Base-by-base conservation (phyloP, 345 rosid species). In the Populus nigra region DNA sequence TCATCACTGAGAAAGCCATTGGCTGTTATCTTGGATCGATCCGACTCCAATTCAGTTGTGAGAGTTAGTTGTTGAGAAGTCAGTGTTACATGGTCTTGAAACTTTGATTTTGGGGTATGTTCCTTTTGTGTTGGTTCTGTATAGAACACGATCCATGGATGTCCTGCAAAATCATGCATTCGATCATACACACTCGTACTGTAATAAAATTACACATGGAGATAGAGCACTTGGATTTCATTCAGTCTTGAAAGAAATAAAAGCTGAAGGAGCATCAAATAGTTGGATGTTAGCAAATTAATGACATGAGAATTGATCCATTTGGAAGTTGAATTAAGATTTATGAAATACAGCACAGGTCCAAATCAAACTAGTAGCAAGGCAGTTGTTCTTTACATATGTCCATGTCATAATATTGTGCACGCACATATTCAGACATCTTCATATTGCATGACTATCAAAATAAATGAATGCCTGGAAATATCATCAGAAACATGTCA, bases 121-220 rank as follows among this genome's bases (percentile, higher is more conserved):
- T 11, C 61, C 63, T 33, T 47, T 47, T 29, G 55, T 47, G 71
- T 47, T 29, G 78, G 65, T 67, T 66, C 78, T 43, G 78, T 66
- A 47, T 75, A 47, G 63, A 75, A 66, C 65, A 75, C 66, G 35
- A 75, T 49, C 78, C 78, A 75, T 12, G 78, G 78, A 67, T 75
- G 78, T 61, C 72, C 78, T 75, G 71, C 71, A 75, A 66, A 65
- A 66, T 35, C 16, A 23, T 70, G 25, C 22, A 31, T 29, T 36
- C 11, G 7, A 49, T 49, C 29, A 53, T 50, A 11, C 50, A 71
- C 39, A 5, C 63, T 43, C 2, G 0, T 18, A 45, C 71, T 31
- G 31, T 29, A n/a, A 22, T 27, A 65, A 22, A 43, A 43, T 11
- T 31, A 27, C 59, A 23, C 20, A 22, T 4, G 20, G 10, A 43